These are phyloP conservation scores for Sungouiozyma ichnusensis DNA, from an alignment of 805 yeast species.

Conservation along the genomic window DNA sequence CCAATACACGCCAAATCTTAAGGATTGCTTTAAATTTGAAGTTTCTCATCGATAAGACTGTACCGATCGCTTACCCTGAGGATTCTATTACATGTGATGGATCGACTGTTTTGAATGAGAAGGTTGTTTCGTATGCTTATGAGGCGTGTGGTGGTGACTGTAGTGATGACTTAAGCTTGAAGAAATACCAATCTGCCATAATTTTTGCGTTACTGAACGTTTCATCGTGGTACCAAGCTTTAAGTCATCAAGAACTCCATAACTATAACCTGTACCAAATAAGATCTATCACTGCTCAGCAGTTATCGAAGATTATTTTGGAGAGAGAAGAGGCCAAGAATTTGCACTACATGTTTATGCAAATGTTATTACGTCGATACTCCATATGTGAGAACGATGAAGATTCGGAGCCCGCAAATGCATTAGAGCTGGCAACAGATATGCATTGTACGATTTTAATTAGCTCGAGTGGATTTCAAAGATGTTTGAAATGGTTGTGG, in stretches of 20 bases:
- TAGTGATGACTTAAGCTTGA: conserved; percentile 39
- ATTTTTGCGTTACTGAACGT: conserved; percentile 66
- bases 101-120: conserved; percentile 47
- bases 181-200: conserved; percentile 56
- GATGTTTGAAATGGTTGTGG: conserved; percentile 87
- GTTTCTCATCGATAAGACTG: conserved; percentile 54
- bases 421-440: conserved; percentile 77
- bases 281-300: conserved; percentile 63
- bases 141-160: conserved; percentile 77
- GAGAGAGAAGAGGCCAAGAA: conserved; percentile 48
- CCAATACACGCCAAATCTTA: conserved; percentile 56
- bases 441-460: conserved; percentile 70
- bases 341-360: conserved; percentile 42
- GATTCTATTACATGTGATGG: conserved; percentile 42
- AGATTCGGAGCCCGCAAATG: conserved; percentile 59
- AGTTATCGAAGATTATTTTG: conserved; percentile 58
- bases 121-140: conserved; percentile 49
- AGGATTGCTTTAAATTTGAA: conserved; percentile 68
- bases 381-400: conserved; percentile 50
- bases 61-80: conserved; percentile 54
- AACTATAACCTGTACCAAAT: conserved; percentile 54
- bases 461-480: conserved; percentile 71
- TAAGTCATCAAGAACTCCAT: conserved; percentile 49
- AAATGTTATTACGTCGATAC: conserved; percentile 69
- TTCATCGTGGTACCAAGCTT: conserved; percentile 64